These are phyloP conservation scores for Fennellomyces sp. DNA, from an alignment of 371 early-diverging fungal species.

Conservation along the genomic window DNA sequence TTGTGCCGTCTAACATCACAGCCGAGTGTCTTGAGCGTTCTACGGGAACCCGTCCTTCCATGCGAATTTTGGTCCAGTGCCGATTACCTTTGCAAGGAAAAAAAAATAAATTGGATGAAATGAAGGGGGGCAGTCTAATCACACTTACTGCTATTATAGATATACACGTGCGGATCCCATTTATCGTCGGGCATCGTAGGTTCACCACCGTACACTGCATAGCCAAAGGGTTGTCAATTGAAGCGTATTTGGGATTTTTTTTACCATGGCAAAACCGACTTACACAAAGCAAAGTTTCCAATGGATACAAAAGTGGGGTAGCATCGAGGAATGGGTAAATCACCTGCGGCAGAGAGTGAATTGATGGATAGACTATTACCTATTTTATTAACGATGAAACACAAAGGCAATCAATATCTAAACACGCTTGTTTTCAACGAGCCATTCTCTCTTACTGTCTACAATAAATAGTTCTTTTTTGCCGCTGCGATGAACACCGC, in stretches of 20 bases:
- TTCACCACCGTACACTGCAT: slow-evolving; percentile 53
- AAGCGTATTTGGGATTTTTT: no score
- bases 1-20: slow-evolving; percentile 60
- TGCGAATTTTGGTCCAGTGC: slow-evolving; percentile 57
- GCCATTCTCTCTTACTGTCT: slow-evolving; percentile 71
- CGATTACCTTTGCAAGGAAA: slow-evolving; percentile 33
- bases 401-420: not conserved
- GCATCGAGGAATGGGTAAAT: slow-evolving; percentile 38
- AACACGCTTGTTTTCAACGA: not conserved
- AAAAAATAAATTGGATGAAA: slow-evolving; percentile 23
- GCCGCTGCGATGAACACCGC: slow-evolving; percentile 50
- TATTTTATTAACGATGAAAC: no score
- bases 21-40: slow-evolving; percentile 76
- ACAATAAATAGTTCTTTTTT: slow-evolving; percentile 63
- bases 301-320: slow-evolving; percentile 35
- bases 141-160: slow-evolving; percentile 47
- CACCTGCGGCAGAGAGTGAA: slow-evolving; percentile 35
- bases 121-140: no score
- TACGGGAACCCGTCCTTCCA: slow-evolving; percentile 59
- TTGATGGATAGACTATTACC: slow-evolving; percentile 29
- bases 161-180: slow-evolving; percentile 46
- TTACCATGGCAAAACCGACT: slow-evolving; percentile 15
- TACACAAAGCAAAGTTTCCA: slow-evolving; percentile 40
- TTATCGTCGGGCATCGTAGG: slow-evolving; percentile 37
- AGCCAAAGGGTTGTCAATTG: no score